Percentiles rank a stretch among this genome's conserved stretches.
Evolutionary conservation across 1,284 basidiomycete species (phyloP).

Genomic region (Schizophyllum amplum): DNA sequence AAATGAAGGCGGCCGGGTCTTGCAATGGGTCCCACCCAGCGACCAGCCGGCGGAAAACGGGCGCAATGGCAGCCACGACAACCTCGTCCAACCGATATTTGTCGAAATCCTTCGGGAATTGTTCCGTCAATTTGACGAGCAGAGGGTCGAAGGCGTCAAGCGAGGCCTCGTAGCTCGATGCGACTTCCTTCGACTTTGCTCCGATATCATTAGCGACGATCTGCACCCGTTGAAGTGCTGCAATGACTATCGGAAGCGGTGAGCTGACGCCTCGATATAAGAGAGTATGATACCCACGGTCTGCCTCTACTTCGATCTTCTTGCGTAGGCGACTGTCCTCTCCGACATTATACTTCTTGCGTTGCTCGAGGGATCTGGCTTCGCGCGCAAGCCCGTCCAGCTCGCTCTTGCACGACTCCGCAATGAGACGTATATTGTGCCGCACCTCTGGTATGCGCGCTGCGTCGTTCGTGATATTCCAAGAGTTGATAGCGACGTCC

Average conservation of each 20-base stretch:
- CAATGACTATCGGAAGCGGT: too few relatives aligned
- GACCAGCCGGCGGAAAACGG: constrained; percentile 59
- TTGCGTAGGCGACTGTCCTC: constrained; percentile 65
- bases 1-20: constrained; percentile 53
- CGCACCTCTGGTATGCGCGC: constrained; percentile 91
- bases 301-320: constrained; percentile 66
- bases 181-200: constrained; percentile 51
- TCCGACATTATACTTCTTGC: constrained; percentile 65
- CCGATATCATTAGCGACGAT: constrained; percentile 66
- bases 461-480: constrained; percentile 80
- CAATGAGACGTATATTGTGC: constrained; percentile 87
- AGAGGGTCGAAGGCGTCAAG: constrained; percentile 64
- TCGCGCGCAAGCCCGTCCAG: constrained; percentile 86
- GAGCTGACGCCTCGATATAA: too few relatives aligned
- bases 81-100: constrained; percentile 83
- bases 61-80: constrained; percentile 84
- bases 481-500: constrained; percentile 69
- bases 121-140: constrained; percentile 64
- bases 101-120: constrained; percentile 76
- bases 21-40: constrained; percentile 67
- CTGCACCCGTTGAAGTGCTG: constrained; percentile 69
- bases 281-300: constrained; percentile 40
- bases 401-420: constrained; percentile 74
- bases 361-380: constrained; percentile 75
- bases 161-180: constrained; percentile 57